Evolutionary conservation across 345 rosid genomes (phyloP), one percentile per base, ranked within the genome.

Genomic region (Pseudoturritis turrita): DNA sequence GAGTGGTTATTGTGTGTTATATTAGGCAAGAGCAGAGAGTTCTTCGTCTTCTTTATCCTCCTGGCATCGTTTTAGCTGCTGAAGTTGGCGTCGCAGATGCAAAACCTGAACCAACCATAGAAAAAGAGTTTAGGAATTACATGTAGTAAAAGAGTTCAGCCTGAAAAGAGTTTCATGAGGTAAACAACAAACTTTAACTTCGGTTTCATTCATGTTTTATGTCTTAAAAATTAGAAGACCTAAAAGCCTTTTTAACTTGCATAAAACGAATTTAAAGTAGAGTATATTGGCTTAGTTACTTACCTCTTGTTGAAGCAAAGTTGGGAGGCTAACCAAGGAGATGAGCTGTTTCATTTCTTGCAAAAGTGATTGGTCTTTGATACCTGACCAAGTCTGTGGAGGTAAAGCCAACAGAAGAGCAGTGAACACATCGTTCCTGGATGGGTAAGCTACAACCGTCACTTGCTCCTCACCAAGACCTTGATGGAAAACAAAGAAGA

Each of bases 281-380:
- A 2, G 31, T 3, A 3, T 35, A 3, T 35, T 50, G 15, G 44
- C 9, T 26, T 39, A 19, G 52, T 14, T 15, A 28, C 10, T 65
- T 83, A 91, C 99, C 96, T 95, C 96, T 68, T 95, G 96, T 78
- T 83, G 96, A 78, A 91, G 96, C 82, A 91, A 62, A 67, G 76
- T 61, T 14, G 96, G 97, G 74, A 89, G 88, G 64, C 68, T 83
- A 47, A 75, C 77, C 12, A 74, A 76, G 10, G 83, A 77, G 52
- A 86, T 82, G 70, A 91, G 96, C 68, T 76, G 61, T 39, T 35
- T 7, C n/a, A 88, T 80, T 74, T 88, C 83, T 77, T 50, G 71
- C 56, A 76, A 31, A 68, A 91, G 96, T 63, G 83, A 75, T 73
- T 75, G 79, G 37, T 87, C 87, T 79, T 77, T 83, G 63, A 95